A percentile compares a stretch with the other conserved stretches of the same genome.
phyloP scores from a whole-genome alignment of 768 basidiomycete genomes.

The Kwoniella sp. region DNA sequence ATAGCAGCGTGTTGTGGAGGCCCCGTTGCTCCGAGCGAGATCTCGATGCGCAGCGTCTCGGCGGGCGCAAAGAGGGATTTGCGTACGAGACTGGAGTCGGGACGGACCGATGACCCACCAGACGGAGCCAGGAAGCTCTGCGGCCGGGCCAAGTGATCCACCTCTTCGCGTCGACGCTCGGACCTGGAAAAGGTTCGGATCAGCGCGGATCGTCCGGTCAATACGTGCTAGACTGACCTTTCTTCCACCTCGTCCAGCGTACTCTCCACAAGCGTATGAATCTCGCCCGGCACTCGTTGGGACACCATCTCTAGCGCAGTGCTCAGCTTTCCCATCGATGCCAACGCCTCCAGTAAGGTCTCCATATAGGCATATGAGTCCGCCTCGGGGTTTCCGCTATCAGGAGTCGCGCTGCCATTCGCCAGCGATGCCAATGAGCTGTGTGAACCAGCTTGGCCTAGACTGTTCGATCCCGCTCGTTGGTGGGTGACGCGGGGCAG shows the following conservation, averaged over 20 bases:
- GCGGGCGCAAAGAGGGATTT: conserved; percentile 26
- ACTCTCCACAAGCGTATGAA: conserved; percentile 75
- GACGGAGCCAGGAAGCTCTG: conserved; percentile 6
- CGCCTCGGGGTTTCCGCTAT: conserved; percentile 67
- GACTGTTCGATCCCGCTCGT: conserved; percentile 3
- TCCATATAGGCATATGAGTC: conserved; percentile 94
- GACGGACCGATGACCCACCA: neutral
- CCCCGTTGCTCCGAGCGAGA: conserved; percentile 50
- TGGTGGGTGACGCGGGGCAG: conserved; percentile 17
- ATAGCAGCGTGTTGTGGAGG: conserved; percentile 67
- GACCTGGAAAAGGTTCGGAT: conserved; percentile 1
- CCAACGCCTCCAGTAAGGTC: conserved; percentile 83
- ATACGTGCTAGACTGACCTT: conserved; percentile 55
- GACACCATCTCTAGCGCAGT: conserved; percentile 73
- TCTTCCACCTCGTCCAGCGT: conserved; percentile 91
- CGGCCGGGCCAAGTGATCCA: conserved; percentile 14
- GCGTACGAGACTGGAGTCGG: conserved; percentile 9
- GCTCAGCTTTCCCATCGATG: conserved; percentile 82
- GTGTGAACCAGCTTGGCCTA: conserved; percentile 32
- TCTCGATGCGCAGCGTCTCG: conserved; percentile 56
- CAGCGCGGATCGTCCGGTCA: neutral
- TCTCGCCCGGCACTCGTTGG: conserved; percentile 76
- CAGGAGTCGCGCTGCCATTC: neutral
- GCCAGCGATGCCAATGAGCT: conserved; percentile 20
- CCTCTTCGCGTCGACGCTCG: conserved; percentile 28